Base-by-base conservation (phyloP, 179 eudicot species). In the Silene coronaria region DNA sequence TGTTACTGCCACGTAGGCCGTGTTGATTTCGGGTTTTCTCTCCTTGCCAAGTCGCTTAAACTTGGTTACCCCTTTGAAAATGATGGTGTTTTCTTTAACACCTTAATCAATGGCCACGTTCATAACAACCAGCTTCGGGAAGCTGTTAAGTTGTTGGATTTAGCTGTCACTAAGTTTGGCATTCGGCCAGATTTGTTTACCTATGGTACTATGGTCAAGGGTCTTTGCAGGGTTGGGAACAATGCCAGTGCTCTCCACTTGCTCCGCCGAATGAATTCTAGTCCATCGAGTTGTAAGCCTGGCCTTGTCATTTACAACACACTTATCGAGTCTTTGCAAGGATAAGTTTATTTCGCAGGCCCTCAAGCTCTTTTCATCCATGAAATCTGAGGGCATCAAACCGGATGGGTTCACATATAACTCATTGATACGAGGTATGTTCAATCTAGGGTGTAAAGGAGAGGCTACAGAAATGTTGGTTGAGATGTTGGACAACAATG, bases 11-110 rank as follows among this genome's bases (percentile, higher is more conserved):
- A n/a, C n/a, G n/a, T n/a, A n/a, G n/a, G n/a, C n/a, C n/a, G n/a
- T n/a, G 63, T 59, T 1, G 63, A 59, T 16, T 64, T 42, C 3
- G 80, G 76, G 16, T 71, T 78, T 27, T 78, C 80, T 28, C 57
- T 72, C 66, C n/a, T 78, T 1, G 76, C 65, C 21, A 64, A 12
- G 42, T 71, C 57, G 5, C 32, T 72, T 48, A 72, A 78, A 19
- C 62, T 51, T 28, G 32, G 32, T 1, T 28, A 28, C 3, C 32
- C 32, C 32, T 28, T 28, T 28, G 32, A 28, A 1, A 1, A 1
- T 28, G 9, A 28, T 16, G 5, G 3, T n/a, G 19, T 59, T 5
- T 26, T 45, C 8, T 53, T 74, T 58, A 74, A 17, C 53, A 79
- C 75, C 21, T 21, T 79, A 11, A 42, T 79, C 8, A 26, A 67